Evolutionary conservation across 371 early-diverging fungal genomes (phyloP), one percentile per base, ranked within the genome.

Genomic region (Zychaea mexicana): DNA sequence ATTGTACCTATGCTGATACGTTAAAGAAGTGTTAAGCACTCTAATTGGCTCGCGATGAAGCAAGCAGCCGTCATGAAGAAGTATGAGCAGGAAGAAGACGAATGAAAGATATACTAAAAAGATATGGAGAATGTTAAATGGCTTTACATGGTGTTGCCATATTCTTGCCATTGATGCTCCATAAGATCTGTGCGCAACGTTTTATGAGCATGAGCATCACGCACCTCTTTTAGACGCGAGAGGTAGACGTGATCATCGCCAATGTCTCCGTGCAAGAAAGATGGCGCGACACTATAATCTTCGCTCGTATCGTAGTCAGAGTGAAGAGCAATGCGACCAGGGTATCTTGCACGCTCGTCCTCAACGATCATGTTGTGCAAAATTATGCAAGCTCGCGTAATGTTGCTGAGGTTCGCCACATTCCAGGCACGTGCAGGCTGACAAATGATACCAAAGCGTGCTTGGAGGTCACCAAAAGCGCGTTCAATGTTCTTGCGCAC

Each of bases 281-380:
- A 17, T 8, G 49, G 49, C 24, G 8, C 8, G 19, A 19, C 21
- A 17, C 7, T 10, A 19, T 19, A 49, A n/a, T 7, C 15, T 36
- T 49, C 49, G 49, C 19, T 19, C 7, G 49, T 7, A 49, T 17
- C 49, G n/a, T 49, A 49, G 49, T 49, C 49, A 7, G 6, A 6
- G 12, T 19, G 7, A 19, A 17, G 12, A 19, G 24, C 49, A 10
- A 19, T 17, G 8, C 24, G 49, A 49, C 49, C 8, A 6, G 49
- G 24, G 17, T 17, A 19, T 49, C n/a, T 49, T 49, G 21, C 32
- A 30, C 33, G 28, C 15, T 32, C 33, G 24, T 54, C 6, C 19
- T 54, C 55, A 19, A 54, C 33, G 17, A 54, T 54, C 55, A 54
- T 54, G 19, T 54, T 54, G 24, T 54, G 55, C 17, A 54, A 2